Evolutionary conservation across 768 basidiomycete species (phyloP).

Genomic region (Naganishia friedmannii): DNA sequence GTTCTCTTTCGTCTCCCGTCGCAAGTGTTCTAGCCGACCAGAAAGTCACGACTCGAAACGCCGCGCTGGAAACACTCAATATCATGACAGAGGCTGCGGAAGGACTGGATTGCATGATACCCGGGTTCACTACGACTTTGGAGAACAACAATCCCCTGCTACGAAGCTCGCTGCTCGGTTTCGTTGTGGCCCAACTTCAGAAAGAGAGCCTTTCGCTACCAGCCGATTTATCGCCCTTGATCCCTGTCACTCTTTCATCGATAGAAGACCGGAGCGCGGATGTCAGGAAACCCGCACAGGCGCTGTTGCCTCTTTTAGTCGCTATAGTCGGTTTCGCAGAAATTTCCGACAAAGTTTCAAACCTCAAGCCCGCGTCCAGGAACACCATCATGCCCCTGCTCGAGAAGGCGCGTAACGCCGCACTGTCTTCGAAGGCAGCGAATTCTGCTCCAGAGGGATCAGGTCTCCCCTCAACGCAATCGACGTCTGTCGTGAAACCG

Average conservation of each 20-base stretch:
- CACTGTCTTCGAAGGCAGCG: conserved; percentile 52
- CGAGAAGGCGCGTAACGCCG: conserved; percentile 63
- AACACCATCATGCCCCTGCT: conserved; percentile 79
- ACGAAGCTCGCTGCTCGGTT: conserved; percentile 58
- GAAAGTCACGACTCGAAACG: conserved; percentile 77
- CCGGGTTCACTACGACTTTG: conserved; percentile 72
- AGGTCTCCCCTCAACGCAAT: conserved; percentile 40
- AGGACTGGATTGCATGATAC: conserved; percentile 74
- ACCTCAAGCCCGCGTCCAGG: conserved; percentile 87
- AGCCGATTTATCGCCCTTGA: conserved; percentile 68
- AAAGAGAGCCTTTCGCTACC: conserved; percentile 58
- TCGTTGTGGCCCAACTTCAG: conserved; percentile 43
- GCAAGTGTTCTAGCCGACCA: conserved; percentile 86
- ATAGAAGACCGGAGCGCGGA: conserved; percentile 89
- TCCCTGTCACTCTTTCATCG: conserved; percentile 64
- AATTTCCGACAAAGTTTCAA: conserved; percentile 78
- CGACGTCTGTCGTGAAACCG: conserved; percentile 28
- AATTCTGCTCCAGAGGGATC: conserved; percentile 11
- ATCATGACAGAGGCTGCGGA: conserved; percentile 82
- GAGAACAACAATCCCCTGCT: conserved; percentile 82
- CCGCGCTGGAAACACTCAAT: conserved; percentile 72
- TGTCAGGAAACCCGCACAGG: conserved; percentile 85
- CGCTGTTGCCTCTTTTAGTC: conserved; percentile 73
- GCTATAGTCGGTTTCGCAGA: conserved; percentile 73
- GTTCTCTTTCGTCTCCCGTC: conserved; percentile 71